Evolutionary conservation across 768 basidiomycete genomes (phyloP), one percentile per base, ranked within the genome.

Genomic region (Peribolospora baueri): DNA sequence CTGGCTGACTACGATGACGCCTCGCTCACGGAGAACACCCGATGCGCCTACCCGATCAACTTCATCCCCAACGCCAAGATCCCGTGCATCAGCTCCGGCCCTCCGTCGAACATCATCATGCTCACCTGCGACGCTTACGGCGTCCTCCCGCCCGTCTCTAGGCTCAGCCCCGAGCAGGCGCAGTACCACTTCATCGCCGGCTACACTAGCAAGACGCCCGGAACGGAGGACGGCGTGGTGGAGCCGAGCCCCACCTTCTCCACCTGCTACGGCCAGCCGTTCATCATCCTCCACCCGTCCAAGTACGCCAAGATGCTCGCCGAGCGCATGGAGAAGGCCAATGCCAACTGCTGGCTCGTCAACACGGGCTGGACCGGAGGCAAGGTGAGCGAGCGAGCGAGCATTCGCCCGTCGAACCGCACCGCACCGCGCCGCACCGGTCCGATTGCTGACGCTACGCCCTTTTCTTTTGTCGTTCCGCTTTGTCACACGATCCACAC

Each of bases 191-290:
- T 91, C 79, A 74, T 93, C 60, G 86, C 88, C 56, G 90, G 90
- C 52, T 98, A 52, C 63, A 63, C 64, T 54, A 67, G 64, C 61
- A 97, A 97, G 76, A 97, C 90, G 2, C 90, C 90, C n/a, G 90
- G 90, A 54, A 53, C 51, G 5, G 50, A 56, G 42, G 91, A 95
- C 64, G 91, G 91, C 66, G 84, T 98, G 39, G 75, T 93, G 48
- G 93, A 98, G 68, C 93, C 93, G 57, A 90, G 91, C 59, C 93
- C 93, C 36, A 97, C 93, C 46, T 98, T 98, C 77, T 93, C 88
- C 25, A 25, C 25, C 25, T 97, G 93, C 70, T 98, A 95, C 76
- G 84, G 82, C 61, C 87, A 90, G 46, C 93, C 93, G n/a, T 97
- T 98, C 77, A 95, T 98, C 67, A 81, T 95, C 61, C 83, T 93